Evolutionary conservation across 2,329 filamentous ascomycete species (phyloP).

Genomic region (Apiospora rasikravindrae): DNA sequence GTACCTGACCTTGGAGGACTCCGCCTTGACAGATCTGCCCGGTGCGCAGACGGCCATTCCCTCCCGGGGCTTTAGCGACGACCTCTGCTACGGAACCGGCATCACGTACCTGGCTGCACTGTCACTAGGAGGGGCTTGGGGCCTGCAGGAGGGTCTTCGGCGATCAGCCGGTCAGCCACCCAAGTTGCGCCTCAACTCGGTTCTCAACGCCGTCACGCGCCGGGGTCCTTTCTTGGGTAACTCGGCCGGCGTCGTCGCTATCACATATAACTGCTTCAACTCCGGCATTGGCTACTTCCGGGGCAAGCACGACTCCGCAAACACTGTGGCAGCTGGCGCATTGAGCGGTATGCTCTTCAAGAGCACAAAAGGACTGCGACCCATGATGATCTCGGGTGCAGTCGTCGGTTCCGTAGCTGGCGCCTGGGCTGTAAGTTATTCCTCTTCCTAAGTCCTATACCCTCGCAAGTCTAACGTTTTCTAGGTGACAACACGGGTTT

Average conservation of each 20-base stretch:
- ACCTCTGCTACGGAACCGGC: constrained; percentile 96
- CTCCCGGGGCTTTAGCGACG: constrained; percentile 95
- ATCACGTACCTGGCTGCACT: constrained; percentile 91
- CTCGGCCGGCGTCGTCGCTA: constrained; percentile 92
- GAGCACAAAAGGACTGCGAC: constrained; percentile 86
- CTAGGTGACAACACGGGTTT: constrained; percentile 35
- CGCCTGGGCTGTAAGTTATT: constrained; percentile 81
- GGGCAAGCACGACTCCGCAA: constrained; percentile 87
- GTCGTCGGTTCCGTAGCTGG: constrained; percentile 87
- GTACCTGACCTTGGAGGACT: constrained; percentile 94
- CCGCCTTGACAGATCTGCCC: constrained; percentile 82
- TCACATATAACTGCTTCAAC: constrained; percentile 95
- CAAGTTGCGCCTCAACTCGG: constrained; percentile 90
- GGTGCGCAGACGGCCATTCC: constrained; percentile 87
- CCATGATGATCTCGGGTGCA: constrained; percentile 93
- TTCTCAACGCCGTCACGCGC: constrained; percentile 91
- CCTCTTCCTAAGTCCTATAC: background rate
- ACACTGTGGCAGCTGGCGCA: constrained; percentile 84
- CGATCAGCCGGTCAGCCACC: constrained; percentile 79
- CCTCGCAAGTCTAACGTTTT: constrained; percentile 29
- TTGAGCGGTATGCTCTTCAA: constrained; percentile 96
- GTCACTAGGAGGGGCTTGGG: constrained; percentile 87
- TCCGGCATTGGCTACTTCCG: constrained; percentile 79
- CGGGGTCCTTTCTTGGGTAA: constrained; percentile 95
- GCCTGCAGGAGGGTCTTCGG: constrained; percentile 85